A percentile compares a stretch with the other conserved stretches of the same genome.
These are phyloP conservation scores for Dictyostelium citrinum DNA, from an alignment of 78 protist genomes.

Conservation along the genomic window DNA sequence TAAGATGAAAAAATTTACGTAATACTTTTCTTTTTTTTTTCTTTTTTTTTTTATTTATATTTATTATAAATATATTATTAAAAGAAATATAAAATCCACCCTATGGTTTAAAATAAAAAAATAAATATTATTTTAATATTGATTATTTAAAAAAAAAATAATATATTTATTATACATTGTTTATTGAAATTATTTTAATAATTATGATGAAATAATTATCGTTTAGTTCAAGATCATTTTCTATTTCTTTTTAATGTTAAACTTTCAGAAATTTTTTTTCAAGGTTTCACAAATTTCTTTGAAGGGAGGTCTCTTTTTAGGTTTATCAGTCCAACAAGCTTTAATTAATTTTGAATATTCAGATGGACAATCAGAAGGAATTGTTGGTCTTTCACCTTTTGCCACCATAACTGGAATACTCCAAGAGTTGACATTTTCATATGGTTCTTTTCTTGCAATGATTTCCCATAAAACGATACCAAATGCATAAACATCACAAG, in stretches of 20 bases:
- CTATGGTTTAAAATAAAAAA: no score
- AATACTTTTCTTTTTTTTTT: no score
- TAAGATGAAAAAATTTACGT: background rate
- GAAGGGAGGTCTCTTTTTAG: conserved; percentile 75
- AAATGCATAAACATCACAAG: conserved; percentile 71
- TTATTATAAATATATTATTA: no score
- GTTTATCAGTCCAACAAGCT: conserved; percentile 74
- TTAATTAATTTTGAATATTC: conserved; percentile 46
- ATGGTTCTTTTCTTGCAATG: conserved; percentile 50
- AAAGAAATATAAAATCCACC: no score
- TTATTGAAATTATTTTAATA: no score
- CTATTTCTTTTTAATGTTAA: conserved; percentile 14
- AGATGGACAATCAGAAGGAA: conserved; percentile 56
- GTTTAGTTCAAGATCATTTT: no score
- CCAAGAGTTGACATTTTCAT: conserved; percentile 48
- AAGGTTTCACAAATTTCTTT: conserved; percentile 11
- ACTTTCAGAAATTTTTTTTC: background rate
- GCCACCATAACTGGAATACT: conserved; percentile 58
- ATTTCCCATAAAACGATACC: conserved; percentile 69
- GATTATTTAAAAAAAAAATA: no score
- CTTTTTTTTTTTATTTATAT: no score
- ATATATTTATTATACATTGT: no score
- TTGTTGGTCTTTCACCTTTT: conserved; percentile 63
- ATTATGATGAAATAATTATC: no score
- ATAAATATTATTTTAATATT: no score